These are phyloP conservation scores for Martiniozyma asiatica DNA, from an alignment of 1,139 yeast genomes.

Conservation along the genomic window DNA sequence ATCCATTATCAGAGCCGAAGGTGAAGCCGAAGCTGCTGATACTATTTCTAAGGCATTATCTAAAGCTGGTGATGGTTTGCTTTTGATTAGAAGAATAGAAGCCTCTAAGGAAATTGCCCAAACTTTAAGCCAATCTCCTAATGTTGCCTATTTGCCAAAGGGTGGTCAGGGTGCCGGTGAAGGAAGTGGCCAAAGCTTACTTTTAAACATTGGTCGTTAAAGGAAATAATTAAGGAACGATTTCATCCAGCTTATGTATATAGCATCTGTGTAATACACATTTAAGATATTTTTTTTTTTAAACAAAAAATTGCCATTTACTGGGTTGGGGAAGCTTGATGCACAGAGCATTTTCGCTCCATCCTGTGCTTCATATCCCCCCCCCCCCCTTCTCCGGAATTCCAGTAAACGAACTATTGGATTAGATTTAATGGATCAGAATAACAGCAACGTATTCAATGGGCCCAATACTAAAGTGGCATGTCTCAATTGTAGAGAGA, in stretches of 20 bases:
- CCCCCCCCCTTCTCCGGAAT: no score
- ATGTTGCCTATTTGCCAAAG: conserved; percentile 84
- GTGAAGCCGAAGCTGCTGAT: conserved; percentile 98
- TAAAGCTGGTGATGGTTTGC: conserved; percentile 92
- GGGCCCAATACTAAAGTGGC: conserved; percentile 17
- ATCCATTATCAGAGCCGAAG: conserved; percentile 91
- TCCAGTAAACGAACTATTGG: no score
- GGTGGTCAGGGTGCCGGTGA: conserved; percentile 25
- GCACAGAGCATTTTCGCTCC: no score
- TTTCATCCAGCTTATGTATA: no score
- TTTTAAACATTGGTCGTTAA: conserved; percentile 48
- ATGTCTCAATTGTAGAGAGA: conserved; percentile 18
- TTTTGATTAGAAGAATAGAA: conserved; percentile 89
- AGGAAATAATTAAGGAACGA: neutral
- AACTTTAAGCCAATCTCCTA: conserved; percentile 72
- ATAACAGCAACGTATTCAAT: no score
- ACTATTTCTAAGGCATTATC: conserved; percentile 85
- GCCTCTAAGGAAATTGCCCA: conserved; percentile 93
- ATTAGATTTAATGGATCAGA: no score
- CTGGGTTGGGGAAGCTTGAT: no score
- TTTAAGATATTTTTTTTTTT: no score
- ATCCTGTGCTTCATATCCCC: no score
- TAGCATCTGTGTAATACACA: no score
- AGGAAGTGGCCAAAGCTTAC: conserved; percentile 31
- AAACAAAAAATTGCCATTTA: no score